Evolutionary conservation across 345 rosid genomes (phyloP).

Genomic region (Acer yangbiense): DNA sequence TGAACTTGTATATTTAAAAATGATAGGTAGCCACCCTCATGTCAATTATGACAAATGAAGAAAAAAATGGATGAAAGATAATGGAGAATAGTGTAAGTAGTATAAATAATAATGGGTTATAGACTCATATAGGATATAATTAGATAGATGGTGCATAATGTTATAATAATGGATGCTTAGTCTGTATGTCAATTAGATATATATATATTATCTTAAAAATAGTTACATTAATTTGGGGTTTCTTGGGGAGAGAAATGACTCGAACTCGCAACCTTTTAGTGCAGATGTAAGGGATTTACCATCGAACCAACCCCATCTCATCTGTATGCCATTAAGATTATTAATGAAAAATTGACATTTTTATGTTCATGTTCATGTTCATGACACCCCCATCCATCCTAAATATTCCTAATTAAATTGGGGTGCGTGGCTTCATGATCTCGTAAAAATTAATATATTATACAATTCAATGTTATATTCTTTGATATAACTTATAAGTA

Average conservation of each 20-base stretch:
- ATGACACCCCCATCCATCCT: neutral
- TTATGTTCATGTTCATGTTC: neutral
- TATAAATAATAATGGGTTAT: neutral
- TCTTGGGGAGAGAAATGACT: no score
- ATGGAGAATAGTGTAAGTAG: neutral
- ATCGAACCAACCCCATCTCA: no score
- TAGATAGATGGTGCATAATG: no score
- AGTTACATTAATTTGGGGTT: no score
- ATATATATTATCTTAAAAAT: no score
- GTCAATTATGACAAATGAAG: neutral
- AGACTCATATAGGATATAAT: no score
- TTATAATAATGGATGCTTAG: conserved; percentile 13
- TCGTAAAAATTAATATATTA: neutral
- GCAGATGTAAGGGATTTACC: no score
- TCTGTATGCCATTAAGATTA: neutral
- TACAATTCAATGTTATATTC: no score
- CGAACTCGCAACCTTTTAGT: no score
- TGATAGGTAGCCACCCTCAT: neutral
- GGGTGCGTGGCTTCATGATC: neutral
- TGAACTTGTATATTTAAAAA: neutral
- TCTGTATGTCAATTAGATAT: neutral
- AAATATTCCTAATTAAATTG: neutral
- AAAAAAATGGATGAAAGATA: neutral
- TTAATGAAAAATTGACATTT: neutral
- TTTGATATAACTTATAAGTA: neutral